Base-by-base conservation (phyloP, 139 green algal genomes). In the Auxenochlorella protothecoides region DNA sequence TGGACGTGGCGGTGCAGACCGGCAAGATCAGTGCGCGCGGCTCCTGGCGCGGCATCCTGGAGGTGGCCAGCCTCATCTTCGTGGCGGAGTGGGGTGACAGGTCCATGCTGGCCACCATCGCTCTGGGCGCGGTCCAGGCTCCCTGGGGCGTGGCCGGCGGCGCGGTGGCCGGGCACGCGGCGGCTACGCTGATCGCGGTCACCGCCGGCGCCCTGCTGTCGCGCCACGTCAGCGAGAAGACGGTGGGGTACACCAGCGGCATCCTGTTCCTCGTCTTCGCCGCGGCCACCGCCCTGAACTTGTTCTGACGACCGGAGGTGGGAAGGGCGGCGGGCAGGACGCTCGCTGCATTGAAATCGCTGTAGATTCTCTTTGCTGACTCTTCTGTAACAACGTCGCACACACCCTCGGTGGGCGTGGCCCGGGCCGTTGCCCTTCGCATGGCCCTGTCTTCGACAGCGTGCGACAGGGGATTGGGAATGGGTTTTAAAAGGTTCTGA, bases 41-140 rank as follows among this genome's bases (percentile, higher is more conserved):
- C n/a, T 8, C 27, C 52, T 76, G 59, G 73, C 74, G 72, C 59
- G 68, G 56, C 5, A 71, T 72, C 16, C 56, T 66, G 59, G 81
- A 92, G 82, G 87, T 94, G 54, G 86, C 81, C 5, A 81, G 78
- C 0, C 80, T 97, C 16, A 93, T 97, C 55, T 98, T 98, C 80
- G 78, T 97, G 52, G 92, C 94, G 4, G 94, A 97, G 76, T 97
- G 91, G 91, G 91, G 91, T 11, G 91, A 97, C 85, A 74, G 83
- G 53, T 97, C 90, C 59, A 99, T 99, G 94, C 83, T 99, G 53
- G 93, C 94, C 5, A 98, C 94, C 44, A 95, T 99, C 63, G 94
- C 93, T 0, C 78, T 99, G 55, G 93, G 87, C 13, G 93, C 90
- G 4, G 86, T 90, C 52, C 91, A 97, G 78, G 91, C 83, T 63